Base-by-base conservation (phyloP, 2,329 filamentous ascomycete species). In the Beauveria pseudobassiana region DNA sequence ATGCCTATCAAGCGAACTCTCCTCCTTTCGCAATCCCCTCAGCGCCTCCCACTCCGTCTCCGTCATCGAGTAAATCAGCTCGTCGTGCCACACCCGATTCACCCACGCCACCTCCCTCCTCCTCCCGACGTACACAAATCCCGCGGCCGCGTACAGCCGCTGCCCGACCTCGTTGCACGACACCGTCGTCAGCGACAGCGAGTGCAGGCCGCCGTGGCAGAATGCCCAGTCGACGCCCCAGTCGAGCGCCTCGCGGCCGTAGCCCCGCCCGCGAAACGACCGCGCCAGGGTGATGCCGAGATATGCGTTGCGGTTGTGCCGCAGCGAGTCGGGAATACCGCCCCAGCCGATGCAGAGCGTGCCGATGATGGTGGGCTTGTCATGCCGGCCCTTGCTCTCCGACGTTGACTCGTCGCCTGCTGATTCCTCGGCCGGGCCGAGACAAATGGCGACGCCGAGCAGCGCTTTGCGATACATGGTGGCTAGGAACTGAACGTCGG, bases 391-490 rank as follows among this genome's bases (percentile, higher is more conserved):
- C 43, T 24, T 16, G 24, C 30, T 28, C n/a, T 20, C 34, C 34
- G 12, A 38, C 12, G 12, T 38, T 5, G 34, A 38, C 34, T 38
- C 14, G 14, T 38, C 12, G 8, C 34, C 40, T 38, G 38, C 43
- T 2, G 14, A 5, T 16, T 43, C 42, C 26, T 65, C 62, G 16
- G 55, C n/a, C 26, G 64, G 62, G 7, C 56, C 46, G 3, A 68
- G 65, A 26, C 64, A 67, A 18, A 67, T 64, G 30, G 63, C 65
- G 24, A 68, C 65, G 52, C 63, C 64, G 12, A 68, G 64, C n/a
- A 65, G 64, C 20, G 66, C 28, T 24, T 66, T 64, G 48, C 60
- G 58, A 51, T 63, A 60, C 43, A 60, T 45, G 42, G 49, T 56
- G 5, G 62, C 51, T 6, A 63, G 61, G 24, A 59, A 62, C 24